phyloP scores from a whole-genome alignment of 345 rosid species.

The Ailanthus altissimus region DNA sequence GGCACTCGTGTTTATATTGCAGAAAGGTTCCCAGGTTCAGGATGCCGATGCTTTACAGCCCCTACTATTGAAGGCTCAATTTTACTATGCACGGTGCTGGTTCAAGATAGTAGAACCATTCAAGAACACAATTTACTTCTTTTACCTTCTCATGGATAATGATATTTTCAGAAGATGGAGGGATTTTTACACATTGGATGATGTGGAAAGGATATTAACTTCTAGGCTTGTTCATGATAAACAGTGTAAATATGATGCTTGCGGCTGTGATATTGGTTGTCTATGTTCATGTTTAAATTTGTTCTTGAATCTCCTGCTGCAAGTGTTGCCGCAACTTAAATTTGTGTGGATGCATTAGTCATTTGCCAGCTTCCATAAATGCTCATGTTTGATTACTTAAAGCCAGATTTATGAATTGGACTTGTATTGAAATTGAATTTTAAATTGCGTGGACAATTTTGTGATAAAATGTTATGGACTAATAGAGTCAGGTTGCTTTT shows the following conservation, averaged over 20 bases:
- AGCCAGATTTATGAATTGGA: not conserved
- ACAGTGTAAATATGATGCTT: conserved; percentile 18
- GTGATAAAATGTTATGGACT: too few species aligned
- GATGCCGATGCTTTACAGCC: conserved; percentile 66
- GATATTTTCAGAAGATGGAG: not conserved
- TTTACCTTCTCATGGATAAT: not conserved
- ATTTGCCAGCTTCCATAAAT: not conserved
- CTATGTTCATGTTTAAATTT: not conserved
- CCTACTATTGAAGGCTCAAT: conserved; percentile 44
- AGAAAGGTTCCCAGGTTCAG: conserved; percentile 67
- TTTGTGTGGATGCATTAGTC: not conserved
- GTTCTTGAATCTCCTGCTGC: not conserved
- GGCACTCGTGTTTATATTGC: conserved; percentile 24
- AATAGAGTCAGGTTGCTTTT: too few species aligned
- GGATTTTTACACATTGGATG: not conserved
- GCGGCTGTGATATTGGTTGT: not conserved
- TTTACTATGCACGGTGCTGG: not conserved
- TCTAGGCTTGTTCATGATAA: not conserved
- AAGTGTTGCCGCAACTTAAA: not conserved
- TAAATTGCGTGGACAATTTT: too few species aligned
- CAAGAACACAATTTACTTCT: not conserved
- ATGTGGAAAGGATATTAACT: conserved; percentile 8
- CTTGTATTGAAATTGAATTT: not conserved
- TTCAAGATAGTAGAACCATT: not conserved
- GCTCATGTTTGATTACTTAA: not conserved